Conservation (phyloP, 2,329 filamentous ascomycete genomes). For the Teratosphaeriaceae sp. region DNA sequence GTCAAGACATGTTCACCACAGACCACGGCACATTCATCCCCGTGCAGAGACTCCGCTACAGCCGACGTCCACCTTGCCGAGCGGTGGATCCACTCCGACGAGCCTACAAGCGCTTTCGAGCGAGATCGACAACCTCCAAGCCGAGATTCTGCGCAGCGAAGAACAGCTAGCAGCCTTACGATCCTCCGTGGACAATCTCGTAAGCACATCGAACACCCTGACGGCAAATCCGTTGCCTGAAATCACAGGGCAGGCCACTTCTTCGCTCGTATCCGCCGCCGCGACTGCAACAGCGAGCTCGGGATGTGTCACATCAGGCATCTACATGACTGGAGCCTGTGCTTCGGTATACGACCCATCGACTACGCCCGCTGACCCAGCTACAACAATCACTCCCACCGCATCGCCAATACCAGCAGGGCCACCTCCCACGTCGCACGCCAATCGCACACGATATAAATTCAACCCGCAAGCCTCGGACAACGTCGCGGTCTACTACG, state of each 20-base stretch:
- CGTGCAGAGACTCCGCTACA: not conserved
- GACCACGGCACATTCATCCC: constrained; percentile 5
- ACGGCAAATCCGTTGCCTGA: not conserved
- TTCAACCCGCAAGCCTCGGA: constrained; percentile 21
- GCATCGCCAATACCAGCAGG: not conserved
- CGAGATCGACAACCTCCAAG: not conserved
- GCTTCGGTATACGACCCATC: not conserved
- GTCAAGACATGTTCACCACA: constrained; percentile 7
- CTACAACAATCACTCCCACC: not conserved
- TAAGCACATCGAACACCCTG: not conserved
- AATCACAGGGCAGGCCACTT: not conserved
- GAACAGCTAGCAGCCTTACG: not conserved
- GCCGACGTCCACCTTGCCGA: not conserved
- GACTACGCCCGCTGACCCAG: not conserved
- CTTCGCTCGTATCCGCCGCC: not conserved
- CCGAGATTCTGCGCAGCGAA: not conserved
- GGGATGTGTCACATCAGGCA: too few relatives aligned
- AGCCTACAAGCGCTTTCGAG: not conserved
- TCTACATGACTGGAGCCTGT: too few relatives aligned
- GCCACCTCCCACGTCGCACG: not conserved
- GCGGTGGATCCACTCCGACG: not conserved
- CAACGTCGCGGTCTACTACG: constrained; percentile 32
- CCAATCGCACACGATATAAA: constrained; percentile 10
- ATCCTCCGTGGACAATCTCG: too few relatives aligned
- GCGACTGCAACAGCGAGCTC: not conserved